phyloP scores from a whole-genome alignment of 371 early-diverging fungal genomes.

The Lichtheimia corymbifera region DNA sequence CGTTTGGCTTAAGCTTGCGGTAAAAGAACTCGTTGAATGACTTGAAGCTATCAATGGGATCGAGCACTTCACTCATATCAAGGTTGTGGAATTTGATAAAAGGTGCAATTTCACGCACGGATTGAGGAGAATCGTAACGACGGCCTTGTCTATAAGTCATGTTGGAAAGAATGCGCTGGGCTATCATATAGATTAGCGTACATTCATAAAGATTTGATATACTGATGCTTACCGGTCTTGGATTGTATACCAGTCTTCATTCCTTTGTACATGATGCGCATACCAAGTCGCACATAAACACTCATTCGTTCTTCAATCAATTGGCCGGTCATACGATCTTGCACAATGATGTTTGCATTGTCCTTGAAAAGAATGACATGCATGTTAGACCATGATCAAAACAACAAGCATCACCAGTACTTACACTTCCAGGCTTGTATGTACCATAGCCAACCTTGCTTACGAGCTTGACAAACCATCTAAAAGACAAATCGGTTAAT shows the following conservation, averaged over 20 bases:
- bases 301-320: slow-evolving; percentile 85
- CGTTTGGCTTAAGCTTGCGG: slow-evolving; percentile 74
- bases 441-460: slow-evolving; percentile 76
- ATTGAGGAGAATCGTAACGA: slow-evolving; percentile 73
- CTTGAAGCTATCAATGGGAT: slow-evolving; percentile 69
- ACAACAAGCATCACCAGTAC: background rate
- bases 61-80: slow-evolving; percentile 59
- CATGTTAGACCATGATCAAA: background rate
- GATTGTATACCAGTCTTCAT: slow-evolving; percentile 49
- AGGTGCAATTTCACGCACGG: slow-evolving; percentile 67
- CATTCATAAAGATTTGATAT: background rate
- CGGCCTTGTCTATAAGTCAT: slow-evolving; percentile 77
- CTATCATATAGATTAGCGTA: slow-evolving; percentile 15
- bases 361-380: slow-evolving; percentile 28
- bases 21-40: slow-evolving; percentile 91
- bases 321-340: slow-evolving; percentile 73
- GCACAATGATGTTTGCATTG: slow-evolving; percentile 80
- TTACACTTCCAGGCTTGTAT: slow-evolving; percentile 68
- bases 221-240: slow-evolving; percentile 28
- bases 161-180: slow-evolving; percentile 57
- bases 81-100: slow-evolving; percentile 82
- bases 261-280: slow-evolving; percentile 76
- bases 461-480: slow-evolving; percentile 81
- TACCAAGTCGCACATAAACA: slow-evolving; percentile 81
- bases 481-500: slow-evolving; percentile 70